Evolutionary conservation across 768 basidiomycete genomes (phyloP).

Genomic region (Lactarius hatsudake): DNA sequence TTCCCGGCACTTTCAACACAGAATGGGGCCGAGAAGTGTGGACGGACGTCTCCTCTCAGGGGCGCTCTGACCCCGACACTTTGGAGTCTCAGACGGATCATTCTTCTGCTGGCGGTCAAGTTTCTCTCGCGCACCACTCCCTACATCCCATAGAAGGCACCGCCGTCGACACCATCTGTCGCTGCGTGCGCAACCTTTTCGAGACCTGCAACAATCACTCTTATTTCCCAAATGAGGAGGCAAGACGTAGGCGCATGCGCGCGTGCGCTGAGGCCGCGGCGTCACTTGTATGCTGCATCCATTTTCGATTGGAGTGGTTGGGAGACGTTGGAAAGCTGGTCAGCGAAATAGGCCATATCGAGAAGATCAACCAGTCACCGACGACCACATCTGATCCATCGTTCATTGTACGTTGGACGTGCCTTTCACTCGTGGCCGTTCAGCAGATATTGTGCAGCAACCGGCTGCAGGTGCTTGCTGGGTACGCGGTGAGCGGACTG

Average conservation of each 20-base stretch:
- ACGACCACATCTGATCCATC: neutral
- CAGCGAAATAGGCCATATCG: neutral
- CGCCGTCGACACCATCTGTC: neutral
- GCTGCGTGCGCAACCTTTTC: neutral
- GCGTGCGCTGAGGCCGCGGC: constrained; percentile 2
- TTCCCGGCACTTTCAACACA: constrained; percentile 13
- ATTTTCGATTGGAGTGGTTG: neutral
- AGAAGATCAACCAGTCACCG: neutral
- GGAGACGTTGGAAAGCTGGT: neutral
- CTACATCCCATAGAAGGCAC: neutral
- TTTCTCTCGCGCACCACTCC: too few species aligned
- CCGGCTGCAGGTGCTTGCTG: neutral
- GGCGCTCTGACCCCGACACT: neutral
- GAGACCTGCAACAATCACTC: constrained; percentile 2
- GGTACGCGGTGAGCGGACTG: neutral
- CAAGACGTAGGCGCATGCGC: constrained; percentile 1
- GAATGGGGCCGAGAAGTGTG: constrained; percentile 12
- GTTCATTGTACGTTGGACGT: constrained; percentile 7
- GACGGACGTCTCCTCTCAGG: neutral
- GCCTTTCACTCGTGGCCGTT: constrained; percentile 6
- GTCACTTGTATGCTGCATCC: neutral
- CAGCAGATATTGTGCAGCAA: neutral
- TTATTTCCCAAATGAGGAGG: neutral
- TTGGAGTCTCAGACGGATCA: neutral
- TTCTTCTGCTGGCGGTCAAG: neutral